Evolutionary conservation across 805 yeast genomes (phyloP), one percentile per base, ranked within the genome.

Genomic region (Clavispora carvajalis): DNA sequence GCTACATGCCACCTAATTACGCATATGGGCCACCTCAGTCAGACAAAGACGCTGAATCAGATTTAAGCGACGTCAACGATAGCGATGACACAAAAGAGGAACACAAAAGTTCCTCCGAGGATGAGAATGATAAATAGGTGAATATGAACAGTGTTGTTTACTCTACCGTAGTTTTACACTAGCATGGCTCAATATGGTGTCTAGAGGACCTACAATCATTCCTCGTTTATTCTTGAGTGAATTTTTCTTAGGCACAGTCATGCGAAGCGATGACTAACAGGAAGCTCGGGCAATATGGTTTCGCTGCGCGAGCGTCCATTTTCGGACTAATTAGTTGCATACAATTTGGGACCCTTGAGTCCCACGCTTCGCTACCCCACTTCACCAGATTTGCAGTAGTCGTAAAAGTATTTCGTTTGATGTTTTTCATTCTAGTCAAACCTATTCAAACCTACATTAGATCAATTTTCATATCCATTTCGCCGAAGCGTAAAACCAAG

Each of bases 1-100:
- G 38, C 23, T 36, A 25, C 22, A 21, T 36, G 28, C 38, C 38
- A 4, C 33, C 38, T 9, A 29, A 36, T 18, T 36, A 25, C 33
- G 7, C 26, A 7, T 28, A 28, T 19, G 31, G 31, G 9, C 19
- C 19, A 12, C 4, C 18, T n/a, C 9, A 28, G 5, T 19, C 31
- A 4, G 19, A 28, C 12, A 16, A 26, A 17, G 17, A 15, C 18
- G 31, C 15, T 3, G 31, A 19, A 8, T 15, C 31, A n/a, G 31
- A 5, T 2, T 3, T 9, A 19, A 28, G 31, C 11, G 31, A 15
- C n/a, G 31, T 6, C 18, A 33, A 26, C 10, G 24, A 21, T 12
- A 13, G 31, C 4, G 31, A 9, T 13, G 15, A 31, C 2, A 9
- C 10, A 5, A n/a, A 31, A 8, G 34, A 21, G 6, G 34, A 31